phyloP scores from a whole-genome alignment of 805 yeast genomes.

The Candida yuanshanica region DNA sequence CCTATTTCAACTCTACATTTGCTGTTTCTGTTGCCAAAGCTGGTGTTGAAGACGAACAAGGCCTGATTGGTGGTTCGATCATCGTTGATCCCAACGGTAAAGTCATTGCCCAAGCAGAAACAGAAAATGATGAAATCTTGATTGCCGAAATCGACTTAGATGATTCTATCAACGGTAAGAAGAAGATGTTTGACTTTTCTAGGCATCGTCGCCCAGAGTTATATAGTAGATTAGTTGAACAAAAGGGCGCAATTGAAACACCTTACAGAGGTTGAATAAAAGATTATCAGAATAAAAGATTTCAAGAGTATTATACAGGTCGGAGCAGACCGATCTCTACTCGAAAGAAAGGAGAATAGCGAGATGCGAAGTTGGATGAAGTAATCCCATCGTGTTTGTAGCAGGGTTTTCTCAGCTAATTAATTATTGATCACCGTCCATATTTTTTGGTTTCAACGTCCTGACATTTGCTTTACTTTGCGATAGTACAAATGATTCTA shows the following conservation, averaged over 20 bases:
- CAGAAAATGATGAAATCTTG: slow-evolving; percentile 30
- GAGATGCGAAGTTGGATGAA: too few relatives aligned
- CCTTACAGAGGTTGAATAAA: slow-evolving; percentile 4
- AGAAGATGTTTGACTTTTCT: slow-evolving; percentile 32
- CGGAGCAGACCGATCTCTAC: too few relatives aligned
- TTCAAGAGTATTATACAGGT: not conserved
- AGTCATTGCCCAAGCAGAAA: slow-evolving; percentile 29
- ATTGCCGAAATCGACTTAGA: slow-evolving; percentile 31
- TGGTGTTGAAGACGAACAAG: slow-evolving; percentile 33
- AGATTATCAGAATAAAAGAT: not conserved
- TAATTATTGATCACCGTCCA: too few relatives aligned
- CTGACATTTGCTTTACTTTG: too few relatives aligned
- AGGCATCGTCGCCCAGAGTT: slow-evolving; percentile 34
- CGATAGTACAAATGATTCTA: too few relatives aligned
- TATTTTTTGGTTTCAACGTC: too few relatives aligned
- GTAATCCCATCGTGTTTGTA: too few relatives aligned
- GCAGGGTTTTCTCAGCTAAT: too few relatives aligned
- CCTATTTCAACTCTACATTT: slow-evolving; percentile 30
- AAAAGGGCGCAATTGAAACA: slow-evolving; percentile 25
- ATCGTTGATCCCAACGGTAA: slow-evolving; percentile 33
- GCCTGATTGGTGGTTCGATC: slow-evolving; percentile 30
- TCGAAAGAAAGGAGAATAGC: too few relatives aligned
- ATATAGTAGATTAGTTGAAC: slow-evolving; percentile 24
- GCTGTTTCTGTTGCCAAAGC: slow-evolving; percentile 32
- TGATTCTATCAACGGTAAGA: slow-evolving; percentile 29